Evolutionary conservation across 2,329 filamentous ascomycete species (phyloP), one percentile per base, ranked within the genome.

Genomic region (Alternaria sp.): DNA sequence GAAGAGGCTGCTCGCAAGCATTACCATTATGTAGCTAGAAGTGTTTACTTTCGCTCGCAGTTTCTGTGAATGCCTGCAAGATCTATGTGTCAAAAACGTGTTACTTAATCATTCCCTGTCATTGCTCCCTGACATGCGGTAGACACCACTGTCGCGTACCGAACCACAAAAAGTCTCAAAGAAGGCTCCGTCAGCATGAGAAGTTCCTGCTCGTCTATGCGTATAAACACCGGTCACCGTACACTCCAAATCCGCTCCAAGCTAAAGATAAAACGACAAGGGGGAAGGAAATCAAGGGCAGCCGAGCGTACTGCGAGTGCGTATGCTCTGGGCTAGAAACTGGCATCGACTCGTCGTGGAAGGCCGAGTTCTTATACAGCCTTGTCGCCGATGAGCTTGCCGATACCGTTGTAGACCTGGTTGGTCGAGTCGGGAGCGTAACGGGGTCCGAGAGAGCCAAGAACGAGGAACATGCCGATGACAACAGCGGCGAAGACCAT

Each of bases 381-480:
- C 63, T 72, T 70, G 63, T 71, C 68, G 54, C 69, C 69, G 46
- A 78, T 73, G 59, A 79, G 74, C 63, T 71, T 76, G 60, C 75
- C 76, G 54, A 79, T 70, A 45, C 73, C 74, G 59, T 65, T 73
- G 63, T 74, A 72, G 45, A 75, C 66, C 63, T 77, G 74, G 53
- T 73, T 72, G 46, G 71, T 73, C 43, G 74, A 74, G 36, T 79
- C 76, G 20, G 79, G 78, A 20, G 78, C 77, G 54, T 78, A 76
- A 41, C 66, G 71, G 30, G 79, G 78, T 48, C 74, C 79, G 52
- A 84, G 76, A 20, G 81, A 81, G 50, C 80, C 87, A 59, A 96
- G 86, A 20, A 96, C 79, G 67, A 92, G 78, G 79, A 95, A 89
- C 69, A 94, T 80, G 54, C 86, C 81, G 65, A 91, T 79, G 59